phyloP scores from a whole-genome alignment of 805 yeast genomes.

The Limtongia smithiae region DNA sequence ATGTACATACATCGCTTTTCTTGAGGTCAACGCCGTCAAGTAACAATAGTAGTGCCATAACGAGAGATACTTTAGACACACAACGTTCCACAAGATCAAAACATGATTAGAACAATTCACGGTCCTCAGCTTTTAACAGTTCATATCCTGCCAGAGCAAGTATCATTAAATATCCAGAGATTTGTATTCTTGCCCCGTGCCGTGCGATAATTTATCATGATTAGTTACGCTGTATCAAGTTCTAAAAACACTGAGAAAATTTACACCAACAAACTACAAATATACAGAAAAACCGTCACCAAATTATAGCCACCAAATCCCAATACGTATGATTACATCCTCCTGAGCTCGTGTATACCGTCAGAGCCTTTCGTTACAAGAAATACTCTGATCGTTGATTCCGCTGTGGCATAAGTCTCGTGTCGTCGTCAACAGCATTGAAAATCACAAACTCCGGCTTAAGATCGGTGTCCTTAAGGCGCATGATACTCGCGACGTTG shows the following conservation, averaged over 20 bases:
- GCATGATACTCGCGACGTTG: slow-evolving; percentile 97
- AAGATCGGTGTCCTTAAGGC: slow-evolving; percentile 71
- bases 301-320: neutral
- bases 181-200: too few relatives aligned
- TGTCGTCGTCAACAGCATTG: slow-evolving; percentile 83
- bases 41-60: too few relatives aligned
- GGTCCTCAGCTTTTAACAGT: too few relatives aligned
- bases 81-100: too few relatives aligned
- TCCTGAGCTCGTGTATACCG: neutral
- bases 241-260: neutral
- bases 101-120: too few relatives aligned
- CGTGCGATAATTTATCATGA: too few relatives aligned
- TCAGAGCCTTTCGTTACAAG: slow-evolving; percentile 27
- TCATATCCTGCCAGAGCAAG: too few relatives aligned
- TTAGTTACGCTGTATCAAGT: too few relatives aligned
- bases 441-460: slow-evolving; percentile 90
- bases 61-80: too few relatives aligned
- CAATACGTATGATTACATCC: neutral
- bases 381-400: slow-evolving; percentile 41
- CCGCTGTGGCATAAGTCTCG: slow-evolving; percentile 39
- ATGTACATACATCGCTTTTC: too few relatives aligned
- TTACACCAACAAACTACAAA: neutral
- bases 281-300: neutral
- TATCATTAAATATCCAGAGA: too few relatives aligned
- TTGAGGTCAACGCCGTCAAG: too few relatives aligned